Base-by-base conservation (phyloP, 208 protist species). In the Trypanosoma rangeli region DNA sequence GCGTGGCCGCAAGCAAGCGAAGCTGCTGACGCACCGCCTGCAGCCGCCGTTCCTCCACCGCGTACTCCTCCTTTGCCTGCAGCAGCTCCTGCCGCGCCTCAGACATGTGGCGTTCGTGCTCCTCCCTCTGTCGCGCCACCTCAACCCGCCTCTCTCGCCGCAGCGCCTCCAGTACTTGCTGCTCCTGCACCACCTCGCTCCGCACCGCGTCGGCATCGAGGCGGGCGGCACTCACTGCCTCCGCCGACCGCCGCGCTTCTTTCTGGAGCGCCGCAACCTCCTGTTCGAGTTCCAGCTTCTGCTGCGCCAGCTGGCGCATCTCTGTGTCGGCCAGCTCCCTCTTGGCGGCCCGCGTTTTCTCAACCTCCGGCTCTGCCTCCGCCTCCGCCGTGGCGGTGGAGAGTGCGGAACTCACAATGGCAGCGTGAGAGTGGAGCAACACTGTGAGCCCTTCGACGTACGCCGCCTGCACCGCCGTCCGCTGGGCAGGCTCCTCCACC, bases 401-500 rank as follows among this genome's bases (percentile, higher is more conserved):
- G 16, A 62, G 39, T n/a, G 31, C 64, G 0, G 63, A 57, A 4
- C 63, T 60, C 18, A 76, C 54, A 12, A 26, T 10, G 13, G 44
- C 29, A 18, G 52, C 62, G 61, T 72, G 73, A 10, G 7, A 15
- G 58, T 72, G 15, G 4, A 72, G 5, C 29, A 80, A 22, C 18
- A 18, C 29, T 4, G 37, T 16, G 42, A 77, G 58, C 3, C 39
- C 64, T 3, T 13, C 33, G 8, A 39, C 64, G 52, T 65, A 77
- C 44, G 66, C 59, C 37, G 49, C 58, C 53, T 54, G 37, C 15
- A 81, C 1, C 4, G 24, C 59, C 22, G 61, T 64, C 12, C 76
- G 63, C 0, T 15, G 31, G 16, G 65, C 31, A 0, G 76, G 76
- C 52, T 81, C 76, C 31, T 71, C 64, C 22, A 68, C 70, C 5